phyloP scores from a whole-genome alignment of 2,329 filamentous ascomycete genomes.

The Lasiodiplodia theobromae region DNA sequence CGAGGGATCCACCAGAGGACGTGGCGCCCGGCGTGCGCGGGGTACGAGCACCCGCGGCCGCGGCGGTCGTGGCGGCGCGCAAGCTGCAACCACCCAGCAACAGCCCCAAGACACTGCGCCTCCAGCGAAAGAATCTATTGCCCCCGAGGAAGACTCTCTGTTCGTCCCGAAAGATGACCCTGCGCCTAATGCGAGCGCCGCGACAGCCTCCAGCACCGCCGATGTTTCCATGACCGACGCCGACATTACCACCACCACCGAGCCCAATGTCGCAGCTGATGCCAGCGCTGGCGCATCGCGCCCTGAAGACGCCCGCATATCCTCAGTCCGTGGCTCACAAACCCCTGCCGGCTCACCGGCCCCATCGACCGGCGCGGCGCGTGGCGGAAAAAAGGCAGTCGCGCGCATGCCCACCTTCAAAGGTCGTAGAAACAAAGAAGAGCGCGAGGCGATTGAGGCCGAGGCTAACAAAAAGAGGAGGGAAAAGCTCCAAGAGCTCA shows the following conservation, averaged over 20 bases:
- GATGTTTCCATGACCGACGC: conserved; percentile 25
- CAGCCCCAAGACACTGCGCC: conserved; percentile 32
- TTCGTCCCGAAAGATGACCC: conserved; percentile 31
- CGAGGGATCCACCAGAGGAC: conserved; percentile 33
- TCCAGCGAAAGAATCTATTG: background rate
- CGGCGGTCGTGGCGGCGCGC: conserved; percentile 32
- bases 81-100: conserved; percentile 36
- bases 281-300: conserved; percentile 16
- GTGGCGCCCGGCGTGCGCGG: conserved; percentile 34
- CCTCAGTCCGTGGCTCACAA: conserved; percentile 13
- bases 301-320: conserved; percentile 6
- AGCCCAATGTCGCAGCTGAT: conserved; percentile 5
- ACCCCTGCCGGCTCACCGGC: conserved; percentile 33
- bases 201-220: background rate
- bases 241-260: conserved; percentile 6
- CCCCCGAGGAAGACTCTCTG: conserved; percentile 33
- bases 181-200: background rate
- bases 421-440: conserved; percentile 53
- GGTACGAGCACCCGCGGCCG: conserved; percentile 33
- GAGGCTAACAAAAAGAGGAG: conserved; percentile 48
- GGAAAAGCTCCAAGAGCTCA: conserved; percentile 45
- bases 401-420: conserved; percentile 50
- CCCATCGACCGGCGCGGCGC: conserved; percentile 40
- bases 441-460: conserved; percentile 52
- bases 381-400: conserved; percentile 39